Conservation (phyloP, 129 eudicot species). For the Flaveria sonorensis region DNA sequence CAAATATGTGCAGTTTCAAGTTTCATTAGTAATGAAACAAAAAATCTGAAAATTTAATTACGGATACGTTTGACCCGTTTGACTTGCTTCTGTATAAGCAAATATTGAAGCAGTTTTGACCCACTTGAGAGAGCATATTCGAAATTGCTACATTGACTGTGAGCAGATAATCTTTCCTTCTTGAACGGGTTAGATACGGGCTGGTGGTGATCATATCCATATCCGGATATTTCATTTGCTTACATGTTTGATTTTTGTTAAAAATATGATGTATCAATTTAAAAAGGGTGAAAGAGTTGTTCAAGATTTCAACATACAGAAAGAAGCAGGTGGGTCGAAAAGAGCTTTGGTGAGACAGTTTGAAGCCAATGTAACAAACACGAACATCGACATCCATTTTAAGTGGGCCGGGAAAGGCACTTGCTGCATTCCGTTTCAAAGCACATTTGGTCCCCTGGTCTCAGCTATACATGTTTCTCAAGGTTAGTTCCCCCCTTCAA, state of each 20-base stretch:
- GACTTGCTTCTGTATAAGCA: neutral
- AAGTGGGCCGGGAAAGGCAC: conserved; percentile 79
- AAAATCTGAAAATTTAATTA: neutral
- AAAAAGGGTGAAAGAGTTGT: conserved; percentile 63
- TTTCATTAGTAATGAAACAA: neutral
- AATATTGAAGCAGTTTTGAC: neutral
- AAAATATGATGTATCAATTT: conserved; percentile 13
- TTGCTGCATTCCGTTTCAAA: conserved; percentile 72
- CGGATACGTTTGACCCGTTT: neutral
- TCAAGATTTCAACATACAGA: conserved; percentile 57
- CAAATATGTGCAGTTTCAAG: neutral
- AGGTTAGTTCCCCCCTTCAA: conserved; percentile 43
- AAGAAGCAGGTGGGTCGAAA: conserved; percentile 57
- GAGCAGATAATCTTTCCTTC: neutral
- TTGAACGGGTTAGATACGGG: neutral
- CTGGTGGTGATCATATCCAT: conserved; percentile 1
- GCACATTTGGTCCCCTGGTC: conserved; percentile 69
- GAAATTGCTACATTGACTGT: neutral
- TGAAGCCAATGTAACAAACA: conserved; percentile 59
- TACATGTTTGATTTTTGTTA: neutral
- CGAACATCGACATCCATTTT: conserved; percentile 61
- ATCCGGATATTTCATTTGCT: neutral
- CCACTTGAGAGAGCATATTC: neutral
- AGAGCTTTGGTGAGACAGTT: conserved; percentile 50
- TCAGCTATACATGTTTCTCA: conserved; percentile 67